These are phyloP conservation scores for Solanum hybrid DNA, from an alignment of 305 asterid species.

Conservation along the genomic window DNA sequence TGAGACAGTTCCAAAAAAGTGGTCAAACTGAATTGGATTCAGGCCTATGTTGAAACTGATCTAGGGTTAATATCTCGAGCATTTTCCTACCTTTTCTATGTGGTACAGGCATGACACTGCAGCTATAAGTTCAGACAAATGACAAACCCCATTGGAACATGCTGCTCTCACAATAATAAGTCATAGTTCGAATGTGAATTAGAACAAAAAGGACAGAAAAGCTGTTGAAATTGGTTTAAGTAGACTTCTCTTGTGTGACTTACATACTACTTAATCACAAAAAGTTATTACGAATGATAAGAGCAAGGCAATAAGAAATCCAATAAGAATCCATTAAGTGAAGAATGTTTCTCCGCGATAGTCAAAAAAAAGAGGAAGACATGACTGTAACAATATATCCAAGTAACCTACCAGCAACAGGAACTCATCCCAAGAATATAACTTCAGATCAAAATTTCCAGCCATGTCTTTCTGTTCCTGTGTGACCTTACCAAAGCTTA, in stretches of 20 bases:
- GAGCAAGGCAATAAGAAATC: not conserved
- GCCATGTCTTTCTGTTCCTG: constrained; percentile 44
- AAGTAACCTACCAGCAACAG: constrained; percentile 50
- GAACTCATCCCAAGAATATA: constrained; percentile 76
- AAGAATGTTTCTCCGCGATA: not conserved
- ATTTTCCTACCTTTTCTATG: not conserved
- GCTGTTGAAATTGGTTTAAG: not conserved
- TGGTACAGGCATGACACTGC: not conserved
- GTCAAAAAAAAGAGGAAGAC: not conserved
- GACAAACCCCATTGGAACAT: not conserved
- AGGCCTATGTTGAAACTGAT: not conserved
- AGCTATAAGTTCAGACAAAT: not conserved
- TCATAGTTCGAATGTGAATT: not conserved
- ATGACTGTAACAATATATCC: not conserved
- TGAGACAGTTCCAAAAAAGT: not conserved
- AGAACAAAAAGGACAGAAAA: not conserved
- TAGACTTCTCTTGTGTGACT: not conserved
- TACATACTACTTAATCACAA: not conserved
- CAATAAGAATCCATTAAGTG: not conserved
- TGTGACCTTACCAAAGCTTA: constrained; percentile 61
- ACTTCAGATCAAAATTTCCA: constrained; percentile 31
- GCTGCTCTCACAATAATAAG: not conserved
- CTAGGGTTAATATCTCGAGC: not conserved
- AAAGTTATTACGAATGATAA: not conserved
- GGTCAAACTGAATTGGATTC: not conserved